Evolutionary conservation across 1,139 yeast genomes (phyloP).

Genomic region (Kurtzmaniella quercitrusa): DNA sequence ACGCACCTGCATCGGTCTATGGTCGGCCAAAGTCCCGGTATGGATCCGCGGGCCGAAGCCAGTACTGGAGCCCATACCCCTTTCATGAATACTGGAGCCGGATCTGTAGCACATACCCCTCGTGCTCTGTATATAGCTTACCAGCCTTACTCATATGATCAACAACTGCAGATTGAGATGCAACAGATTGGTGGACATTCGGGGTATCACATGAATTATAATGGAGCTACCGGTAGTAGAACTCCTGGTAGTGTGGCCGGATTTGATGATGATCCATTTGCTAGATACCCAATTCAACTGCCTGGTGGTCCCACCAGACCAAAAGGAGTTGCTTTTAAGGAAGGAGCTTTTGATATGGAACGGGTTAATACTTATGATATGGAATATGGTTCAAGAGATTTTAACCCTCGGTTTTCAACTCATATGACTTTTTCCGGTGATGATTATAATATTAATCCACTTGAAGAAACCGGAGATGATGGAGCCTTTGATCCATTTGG

Average conservation of each 20-base stretch:
- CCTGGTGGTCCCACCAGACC: constrained; percentile 9
- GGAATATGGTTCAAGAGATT: constrained; percentile 10
- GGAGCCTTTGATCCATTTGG: constrained; percentile 43
- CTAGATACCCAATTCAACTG: not conserved
- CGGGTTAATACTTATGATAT: constrained; percentile 19
- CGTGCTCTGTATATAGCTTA: not conserved
- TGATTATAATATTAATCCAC: constrained; percentile 38
- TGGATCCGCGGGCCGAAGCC: not conserved
- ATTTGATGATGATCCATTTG: constrained; percentile 2
- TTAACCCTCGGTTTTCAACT: constrained; percentile 17
- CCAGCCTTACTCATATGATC: constrained; percentile 1
- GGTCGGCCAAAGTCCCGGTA: not conserved
- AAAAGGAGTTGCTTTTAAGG: constrained; percentile 34
- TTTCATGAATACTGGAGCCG: not conserved
- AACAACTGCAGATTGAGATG: constrained; percentile 1
- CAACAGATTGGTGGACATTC: constrained; percentile 7
- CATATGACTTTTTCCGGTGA: constrained; percentile 33
- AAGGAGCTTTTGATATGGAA: constrained; percentile 24
- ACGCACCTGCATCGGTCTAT: not conserved
- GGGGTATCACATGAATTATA: constrained; percentile 8
- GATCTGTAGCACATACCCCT: not conserved
- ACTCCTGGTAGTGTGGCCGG: constrained; percentile 1
- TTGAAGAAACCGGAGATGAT: constrained; percentile 39
- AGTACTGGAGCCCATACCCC: not conserved
- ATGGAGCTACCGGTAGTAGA: constrained; percentile 3